Percentiles rank a stretch among this genome's conserved stretches.
These are phyloP conservation scores for Mycena metata DNA, from an alignment of 768 basidiomycete genomes.

Conservation along the genomic window DNA sequence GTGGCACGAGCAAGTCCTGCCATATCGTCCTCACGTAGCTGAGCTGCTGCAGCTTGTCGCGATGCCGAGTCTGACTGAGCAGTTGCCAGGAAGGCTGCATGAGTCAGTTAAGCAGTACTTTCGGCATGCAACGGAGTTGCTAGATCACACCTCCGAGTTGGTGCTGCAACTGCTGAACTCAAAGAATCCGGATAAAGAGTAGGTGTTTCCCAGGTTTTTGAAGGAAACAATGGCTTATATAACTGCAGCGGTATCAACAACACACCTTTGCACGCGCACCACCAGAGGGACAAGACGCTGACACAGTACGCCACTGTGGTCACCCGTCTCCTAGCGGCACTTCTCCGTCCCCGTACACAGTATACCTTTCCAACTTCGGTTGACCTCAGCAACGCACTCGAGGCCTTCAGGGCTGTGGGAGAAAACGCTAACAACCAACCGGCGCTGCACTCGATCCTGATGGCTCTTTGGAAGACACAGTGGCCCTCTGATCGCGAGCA, in stretches of 20 bases:
- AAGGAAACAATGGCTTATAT: background rate
- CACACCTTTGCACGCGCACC: conserved; percentile 43
- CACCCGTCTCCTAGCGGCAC: conserved; percentile 29
- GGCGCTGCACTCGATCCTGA: conserved; percentile 27
- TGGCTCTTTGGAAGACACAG: background rate
- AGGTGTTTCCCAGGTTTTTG: conserved; percentile 11
- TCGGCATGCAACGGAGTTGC: background rate
- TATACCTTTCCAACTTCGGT: conserved; percentile 13
- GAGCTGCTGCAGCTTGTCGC: conserved; percentile 2
- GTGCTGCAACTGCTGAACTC: conserved; percentile 37
- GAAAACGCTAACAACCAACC: background rate
- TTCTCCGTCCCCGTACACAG: conserved; percentile 31
- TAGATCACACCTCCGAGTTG: conserved; percentile 31
- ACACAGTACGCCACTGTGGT: conserved; percentile 31
- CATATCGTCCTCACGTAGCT: background rate
- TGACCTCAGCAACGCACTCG: background rate
- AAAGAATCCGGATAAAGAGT: conserved; percentile 33
- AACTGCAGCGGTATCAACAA: conserved; percentile 40
- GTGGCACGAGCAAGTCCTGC: conserved; percentile 1
- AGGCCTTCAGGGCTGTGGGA: background rate
- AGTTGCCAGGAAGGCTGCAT: background rate
- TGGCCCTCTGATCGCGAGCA: background rate
- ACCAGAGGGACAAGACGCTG: conserved; percentile 26
- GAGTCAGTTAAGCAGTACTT: conserved; percentile 11
- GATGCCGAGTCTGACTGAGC: conserved; percentile 3